Evolutionary conservation across 495 filamentous ascomycete species (phyloP).

Genomic region (Glarea lozoyensis): DNA sequence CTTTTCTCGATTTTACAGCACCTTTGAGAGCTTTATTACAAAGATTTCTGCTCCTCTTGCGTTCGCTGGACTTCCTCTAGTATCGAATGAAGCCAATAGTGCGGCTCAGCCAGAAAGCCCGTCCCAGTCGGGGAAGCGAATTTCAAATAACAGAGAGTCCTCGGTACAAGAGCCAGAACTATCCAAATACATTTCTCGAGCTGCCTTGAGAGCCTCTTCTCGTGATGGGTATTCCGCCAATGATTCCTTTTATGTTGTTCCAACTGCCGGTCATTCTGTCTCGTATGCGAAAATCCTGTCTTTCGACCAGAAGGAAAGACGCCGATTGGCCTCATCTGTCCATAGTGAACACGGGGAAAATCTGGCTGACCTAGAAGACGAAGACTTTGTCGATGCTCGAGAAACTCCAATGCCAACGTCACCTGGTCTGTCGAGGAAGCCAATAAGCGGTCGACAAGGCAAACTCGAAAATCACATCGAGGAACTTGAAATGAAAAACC

Average conservation of each 20-base stretch:
- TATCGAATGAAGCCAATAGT: slow-evolving; percentile 38
- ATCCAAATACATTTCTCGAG: slow-evolving; percentile 65
- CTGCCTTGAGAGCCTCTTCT: slow-evolving; percentile 65
- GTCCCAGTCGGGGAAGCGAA: slow-evolving; percentile 21
- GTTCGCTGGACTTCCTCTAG: slow-evolving; percentile 81
- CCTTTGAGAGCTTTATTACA: slow-evolving; percentile 75
- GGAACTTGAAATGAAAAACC: slow-evolving; percentile 76
- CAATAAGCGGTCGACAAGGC: slow-evolving; percentile 21
- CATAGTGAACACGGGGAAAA: slow-evolving; percentile 24
- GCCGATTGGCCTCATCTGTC: slow-evolving; percentile 31
- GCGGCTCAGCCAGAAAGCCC: slow-evolving; percentile 16
- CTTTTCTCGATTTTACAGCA: slow-evolving; percentile 84
- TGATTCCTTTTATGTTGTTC: slow-evolving; percentile 94
- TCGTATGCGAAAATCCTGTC: slow-evolving; percentile 83
- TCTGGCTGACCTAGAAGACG: slow-evolving; percentile 38
- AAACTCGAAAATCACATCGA: slow-evolving; percentile 55
- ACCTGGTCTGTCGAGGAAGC: slow-evolving; percentile 23
- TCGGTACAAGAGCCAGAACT: slow-evolving; percentile 60
- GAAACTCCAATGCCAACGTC: slow-evolving; percentile 41
- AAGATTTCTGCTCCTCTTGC: slow-evolving; percentile 79
- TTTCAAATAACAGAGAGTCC: slow-evolving; percentile 30
- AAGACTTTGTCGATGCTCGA: slow-evolving; percentile 81
- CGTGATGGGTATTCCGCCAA: slow-evolving; percentile 31
- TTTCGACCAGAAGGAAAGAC: slow-evolving; percentile 59
- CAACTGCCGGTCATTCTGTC: slow-evolving; percentile 76